These are phyloP conservation scores for Xylariaceae sp. DNA, from an alignment of 2,329 filamentous ascomycete species.

Conservation along the genomic window DNA sequence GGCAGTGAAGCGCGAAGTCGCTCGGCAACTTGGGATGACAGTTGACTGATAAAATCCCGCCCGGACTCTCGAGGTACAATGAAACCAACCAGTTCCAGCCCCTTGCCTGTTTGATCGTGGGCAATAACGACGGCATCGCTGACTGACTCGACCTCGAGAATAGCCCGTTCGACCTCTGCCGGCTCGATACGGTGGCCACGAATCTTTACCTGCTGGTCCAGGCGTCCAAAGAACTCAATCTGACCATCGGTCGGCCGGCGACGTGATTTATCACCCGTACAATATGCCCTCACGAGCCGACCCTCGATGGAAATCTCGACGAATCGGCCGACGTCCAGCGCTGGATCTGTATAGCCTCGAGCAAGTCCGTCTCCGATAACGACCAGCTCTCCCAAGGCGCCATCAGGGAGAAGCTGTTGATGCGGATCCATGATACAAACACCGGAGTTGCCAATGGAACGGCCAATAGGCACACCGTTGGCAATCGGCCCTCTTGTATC, in stretches of 20 bases:
- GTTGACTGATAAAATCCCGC: too few relatives aligned
- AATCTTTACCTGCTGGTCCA: slow-evolving; percentile 7
- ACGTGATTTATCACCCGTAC: slow-evolving; percentile 7
- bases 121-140: slow-evolving; percentile 3
- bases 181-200: slow-evolving; percentile 8
- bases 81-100: too few relatives aligned
- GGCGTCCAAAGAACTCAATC: slow-evolving; percentile 6
- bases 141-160: not conserved
- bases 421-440: slow-evolving; percentile 4
- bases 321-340: slow-evolving; percentile 1
- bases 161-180: slow-evolving; percentile 3
- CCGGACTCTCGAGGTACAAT: too few relatives aligned
- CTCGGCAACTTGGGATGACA: too few relatives aligned
- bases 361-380: slow-evolving; percentile 7
- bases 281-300: slow-evolving; percentile 1
- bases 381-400: slow-evolving; percentile 7
- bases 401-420: slow-evolving; percentile 2
- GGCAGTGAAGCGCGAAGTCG: too few relatives aligned
- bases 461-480: slow-evolving; percentile 8
- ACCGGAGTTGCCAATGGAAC: slow-evolving; percentile 6
- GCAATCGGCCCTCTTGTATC: not conserved
- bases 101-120: too few relatives aligned
- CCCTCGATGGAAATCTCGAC: not conserved
- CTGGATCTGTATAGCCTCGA: slow-evolving; percentile 4
- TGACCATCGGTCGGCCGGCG: slow-evolving; percentile 3